Evolutionary conservation across 352 stramenopile genomes (phyloP), one percentile per base, ranked within the genome.

Genomic region (Hyphochytrium catenoides): DNA sequence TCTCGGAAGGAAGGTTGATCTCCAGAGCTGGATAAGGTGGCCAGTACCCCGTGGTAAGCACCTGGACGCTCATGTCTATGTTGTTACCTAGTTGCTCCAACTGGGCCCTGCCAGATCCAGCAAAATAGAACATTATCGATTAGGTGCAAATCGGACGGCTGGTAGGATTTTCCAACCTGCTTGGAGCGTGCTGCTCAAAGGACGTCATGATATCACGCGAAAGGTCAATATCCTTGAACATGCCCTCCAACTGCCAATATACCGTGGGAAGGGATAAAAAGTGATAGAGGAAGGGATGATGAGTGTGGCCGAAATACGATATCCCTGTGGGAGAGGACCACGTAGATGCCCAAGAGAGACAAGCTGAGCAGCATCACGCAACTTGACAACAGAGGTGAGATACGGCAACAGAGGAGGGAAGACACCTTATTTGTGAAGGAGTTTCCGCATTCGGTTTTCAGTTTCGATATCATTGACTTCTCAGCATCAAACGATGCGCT

Each of bases 201-300:
- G 85, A 63, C 1, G 49, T 65, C 83, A 95, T 95, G 24, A 94
- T 72, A 30, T 94, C 91, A 32, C 76, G 56, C 14, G 73, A 93
- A 20, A 95, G 68, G 36, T 95, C 84, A 39, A 98, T 95, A 54
- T 98, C 91, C 53, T 95, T 94, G 53, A 97, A 98, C 90, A 98
- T 98, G 8, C 91, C 91, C 52, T 98, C 91, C 26, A 98, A 82
- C 63, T 81, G 37, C 11, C 30, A 39, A 31, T 35, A 16, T n/a
- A 46, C 15, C 4, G 18, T 25, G 39, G 11, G 35, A 41, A 7
- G 16, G 42, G 29, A 51, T 37, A 27, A 9, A 27, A 30, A 0
- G 21, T 26, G 28, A 26, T 15, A 3, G 14, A 16, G 12, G 18
- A 23, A 8, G n/a, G n/a, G n/a, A n/a, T n/a, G n/a, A n/a, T n/a